Evolutionary conservation across 1,284 basidiomycete genomes (phyloP).

Genomic region (Moniliophthora roreri): DNA sequence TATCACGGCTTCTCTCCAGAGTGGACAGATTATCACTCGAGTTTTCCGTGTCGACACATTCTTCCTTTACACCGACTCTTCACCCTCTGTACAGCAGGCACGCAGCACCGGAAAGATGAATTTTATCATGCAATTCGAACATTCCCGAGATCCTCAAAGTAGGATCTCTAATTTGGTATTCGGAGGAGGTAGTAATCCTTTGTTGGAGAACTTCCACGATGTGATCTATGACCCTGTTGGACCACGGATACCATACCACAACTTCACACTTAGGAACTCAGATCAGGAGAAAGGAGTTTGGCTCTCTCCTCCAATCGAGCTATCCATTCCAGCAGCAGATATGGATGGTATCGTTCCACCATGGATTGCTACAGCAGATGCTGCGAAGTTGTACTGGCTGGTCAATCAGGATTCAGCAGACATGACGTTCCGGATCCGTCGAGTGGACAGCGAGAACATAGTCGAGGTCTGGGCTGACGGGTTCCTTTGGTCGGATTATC

Average conservation of each 20-base stretch:
- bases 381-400: neutral
- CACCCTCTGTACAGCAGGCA: neutral
- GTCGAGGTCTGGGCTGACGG: neutral
- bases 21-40: neutral
- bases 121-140: neutral
- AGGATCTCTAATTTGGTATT: neutral
- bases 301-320: neutral
- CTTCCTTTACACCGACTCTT: neutral
- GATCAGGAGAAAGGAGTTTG: neutral
- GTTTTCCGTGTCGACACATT: neutral
- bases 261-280: neutral
- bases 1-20: neutral
- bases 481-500: neutral
- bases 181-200: neutral
- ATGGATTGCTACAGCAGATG: neutral
- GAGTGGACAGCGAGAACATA: neutral
- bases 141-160: neutral
- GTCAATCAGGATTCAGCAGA: neutral
- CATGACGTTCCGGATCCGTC: neutral
- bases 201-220: neutral
- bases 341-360: neutral
- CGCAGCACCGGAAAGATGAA: neutral
- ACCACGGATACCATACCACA: neutral
- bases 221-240: no score
- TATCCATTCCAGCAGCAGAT: neutral